Evolutionary conservation across 2,329 filamentous ascomycete species (phyloP), one percentile per base, ranked within the genome.

Genomic region (Sporothrix humicola): DNA sequence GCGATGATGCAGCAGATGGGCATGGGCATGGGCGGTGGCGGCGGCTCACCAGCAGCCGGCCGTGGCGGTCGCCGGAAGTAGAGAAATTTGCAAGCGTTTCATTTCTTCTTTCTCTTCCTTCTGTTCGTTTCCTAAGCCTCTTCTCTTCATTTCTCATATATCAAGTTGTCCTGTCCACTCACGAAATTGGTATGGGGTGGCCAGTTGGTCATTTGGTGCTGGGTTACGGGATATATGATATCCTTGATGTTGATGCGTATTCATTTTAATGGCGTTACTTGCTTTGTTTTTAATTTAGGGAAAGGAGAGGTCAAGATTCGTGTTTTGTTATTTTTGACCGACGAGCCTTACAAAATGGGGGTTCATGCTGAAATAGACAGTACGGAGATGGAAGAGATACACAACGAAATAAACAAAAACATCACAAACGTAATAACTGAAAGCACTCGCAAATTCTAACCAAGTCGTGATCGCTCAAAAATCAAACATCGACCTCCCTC

Each of bases 1-100:
- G 91, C 92, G 77, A 93, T 96, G 92, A 87, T 93, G 92, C 85
- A 87, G 81, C 88, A 90, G 79, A 90, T 91, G 88, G 88, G 88
- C 31, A 89, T 91, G 87, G 87, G 86, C 1, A 86, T 81, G 79
- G 78, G 76, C 17, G 77, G 77, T 52, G 72, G 72, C 3, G 73
- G 46, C 26, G 74, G 71, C 46, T 71, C 61, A 7, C 52, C 66
- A 15, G 54, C 68, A 7, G 63, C 71, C 3, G 73, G 75, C 20
- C 74, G 76, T 20, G 74, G 75, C 3, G 76, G 76, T 1, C 69
- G 76, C 54, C 73, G 72, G 71, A 75, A 72, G 58, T 76, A 58
- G 26, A 20, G 31, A 37, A 37, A 5, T 37, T 5, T 37, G 31
- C 31, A 37, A 37, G 31, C 31, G 31, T 37, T 37, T 7, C 31